phyloP scores from a whole-genome alignment of 164 flowering plant species.

The Platanus orientalis region DNA sequence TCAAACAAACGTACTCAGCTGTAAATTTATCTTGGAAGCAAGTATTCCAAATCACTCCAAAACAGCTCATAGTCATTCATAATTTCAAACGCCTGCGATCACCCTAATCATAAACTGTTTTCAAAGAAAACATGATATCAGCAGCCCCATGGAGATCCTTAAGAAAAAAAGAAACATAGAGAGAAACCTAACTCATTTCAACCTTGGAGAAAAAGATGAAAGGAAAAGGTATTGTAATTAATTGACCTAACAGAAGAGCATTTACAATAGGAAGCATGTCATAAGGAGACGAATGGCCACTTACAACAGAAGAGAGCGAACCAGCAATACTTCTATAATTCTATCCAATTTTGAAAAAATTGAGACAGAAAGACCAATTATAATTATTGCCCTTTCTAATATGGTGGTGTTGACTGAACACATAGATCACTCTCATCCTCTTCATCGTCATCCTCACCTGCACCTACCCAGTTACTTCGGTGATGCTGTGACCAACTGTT shows the following conservation, averaged over 20 bases:
- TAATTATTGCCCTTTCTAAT: slow-evolving; percentile 31
- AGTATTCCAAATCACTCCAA: no score
- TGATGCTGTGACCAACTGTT: slow-evolving; percentile 66
- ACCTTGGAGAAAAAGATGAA: background rate
- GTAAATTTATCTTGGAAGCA: no score
- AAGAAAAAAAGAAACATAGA: no score
- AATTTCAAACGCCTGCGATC: no score
- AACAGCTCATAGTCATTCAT: no score
- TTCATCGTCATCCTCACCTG: no score
- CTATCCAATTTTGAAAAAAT: no score
- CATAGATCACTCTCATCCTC: slow-evolving; percentile 64
- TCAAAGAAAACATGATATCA: no score
- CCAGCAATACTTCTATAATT: background rate
- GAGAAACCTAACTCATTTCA: background rate
- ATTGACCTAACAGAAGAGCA: background rate
- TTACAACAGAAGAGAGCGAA: background rate
- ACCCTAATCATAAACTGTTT: no score
- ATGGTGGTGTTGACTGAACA: slow-evolving; percentile 87
- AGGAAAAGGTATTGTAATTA: background rate
- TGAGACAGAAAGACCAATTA: background rate
- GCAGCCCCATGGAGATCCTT: no score
- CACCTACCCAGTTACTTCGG: slow-evolving; percentile 92
- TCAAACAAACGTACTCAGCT: no score
- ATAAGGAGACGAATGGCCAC: background rate
- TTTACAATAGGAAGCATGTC: background rate